Base-by-base conservation (phyloP, 2,329 filamentous ascomycete species). In the Tolypocladium cylindrosporum region DNA sequence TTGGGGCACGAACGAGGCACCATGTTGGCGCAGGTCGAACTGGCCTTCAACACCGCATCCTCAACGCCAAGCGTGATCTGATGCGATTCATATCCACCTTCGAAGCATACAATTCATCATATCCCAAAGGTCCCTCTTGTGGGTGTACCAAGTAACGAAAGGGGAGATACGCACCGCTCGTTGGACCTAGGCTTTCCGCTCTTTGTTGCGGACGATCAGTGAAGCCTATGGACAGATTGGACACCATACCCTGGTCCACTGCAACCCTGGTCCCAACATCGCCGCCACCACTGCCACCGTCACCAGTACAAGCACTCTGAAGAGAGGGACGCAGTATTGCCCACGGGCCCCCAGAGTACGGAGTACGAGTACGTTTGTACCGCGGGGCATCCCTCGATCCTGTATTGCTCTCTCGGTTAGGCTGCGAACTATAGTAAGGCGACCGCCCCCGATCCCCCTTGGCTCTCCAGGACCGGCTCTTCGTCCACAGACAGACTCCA, bases 241-340 rank as follows among this genome's bases (percentile, higher is more conserved):
- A 31, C 48, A 13, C 34, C 55, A 58, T 56, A 51, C 48, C 54
- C 56, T 60, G 55, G 57, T 54, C 54, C 48, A 43, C 42, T 61
- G 59, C 45, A 57, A 61, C 61, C 59, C 55, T 54, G 53, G 58
- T 41, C 56, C 43, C 57, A 50, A 55, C 54, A 21, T 57, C 53
- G 42, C 57, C 57, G 57, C 57, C 56, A 57, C 43, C 51, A 60
- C 55, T 40, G 55, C 53, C 43, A 45, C 45, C 56, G 42, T 60
- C 54, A 34, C 54, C 54, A 55, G 57, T 45, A 53, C 57, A 45
- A 45, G 57, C 62, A 56, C 58, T 53, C n/a, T 55, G 36, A 16
- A 57, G 55, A 57, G 58, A 41, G 21, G 37, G 16, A 42, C 37
- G 24, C 53, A 27, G 48, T 16, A n/a, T 31, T 31, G 6, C 27